Base-by-base conservation (phyloP, 768 basidiomycete genomes). In the Lactifluus rugatus region DNA sequence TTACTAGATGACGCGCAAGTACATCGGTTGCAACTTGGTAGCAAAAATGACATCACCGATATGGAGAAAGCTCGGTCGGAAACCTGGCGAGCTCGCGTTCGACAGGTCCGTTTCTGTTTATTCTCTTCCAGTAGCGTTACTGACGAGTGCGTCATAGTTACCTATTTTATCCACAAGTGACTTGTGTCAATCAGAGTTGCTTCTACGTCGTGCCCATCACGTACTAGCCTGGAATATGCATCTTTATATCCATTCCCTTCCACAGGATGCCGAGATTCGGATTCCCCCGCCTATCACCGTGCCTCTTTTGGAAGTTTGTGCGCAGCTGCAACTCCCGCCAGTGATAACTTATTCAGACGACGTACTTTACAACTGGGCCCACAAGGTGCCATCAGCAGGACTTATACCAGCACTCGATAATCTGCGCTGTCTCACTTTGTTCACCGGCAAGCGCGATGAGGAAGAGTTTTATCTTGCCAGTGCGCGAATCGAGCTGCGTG, bases 321-420 rank as follows among this genome's bases (percentile, higher is more conserved):
- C 75, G 0, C 73, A 84, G 46, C 81, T 96, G 10, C 83, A 87
- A 54, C 73, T 96, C 1, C 93, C 94, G 0, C 92, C 94, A 0
- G 75, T 95, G 41, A 76, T 93, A 57, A 96, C 93, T 3, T 96
- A 93, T 68, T 85, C 93, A 10, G 93, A 95, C 68, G 86, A 85
- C 28, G 93, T 96, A 8, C 78, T 96, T 26, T 96, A 93, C 72
- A 95, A 95, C 69, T 89, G 87, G 85, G 68, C 65, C 5, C 68
- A 67, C 59, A 70, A 66, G 46, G 37, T 36, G 1, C 48, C 45
- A 6, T 52, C 58, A 21, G 55, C 61, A 23, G 42, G 57, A 28
- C 73, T 76, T 1, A 73, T 68, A 7, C 75, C 77, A 1, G 73
- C 71, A 31, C 70, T 80, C 5, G 72, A 82, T 54, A 84, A 90